These are phyloP conservation scores for Mycocentrospora acerina DNA, from an alignment of 2,329 filamentous ascomycete species.

Conservation along the genomic window DNA sequence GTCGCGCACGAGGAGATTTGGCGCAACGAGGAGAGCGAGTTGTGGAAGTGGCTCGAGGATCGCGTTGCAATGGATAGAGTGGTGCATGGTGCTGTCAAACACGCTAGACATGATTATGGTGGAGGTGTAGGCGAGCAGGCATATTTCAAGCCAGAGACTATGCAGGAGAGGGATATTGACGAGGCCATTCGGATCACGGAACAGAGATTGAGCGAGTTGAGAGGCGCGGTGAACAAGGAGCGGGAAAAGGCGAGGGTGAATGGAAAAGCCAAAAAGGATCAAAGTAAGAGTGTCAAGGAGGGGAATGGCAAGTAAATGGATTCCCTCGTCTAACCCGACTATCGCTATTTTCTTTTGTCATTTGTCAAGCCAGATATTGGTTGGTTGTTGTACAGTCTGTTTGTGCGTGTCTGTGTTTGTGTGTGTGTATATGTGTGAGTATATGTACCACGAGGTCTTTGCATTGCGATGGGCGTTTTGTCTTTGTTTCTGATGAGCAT, in stretches of 20 bases:
- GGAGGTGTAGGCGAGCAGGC: slow-evolving; percentile 42
- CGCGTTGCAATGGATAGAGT: slow-evolving; percentile 72
- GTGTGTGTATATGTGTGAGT: no score
- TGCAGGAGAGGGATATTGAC: slow-evolving; percentile 72
- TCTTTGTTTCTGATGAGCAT: no score
- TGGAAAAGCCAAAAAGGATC: no score
- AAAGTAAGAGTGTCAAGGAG: no score
- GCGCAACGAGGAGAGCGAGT: slow-evolving; percentile 79
- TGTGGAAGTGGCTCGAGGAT: slow-evolving; percentile 94
- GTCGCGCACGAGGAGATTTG: slow-evolving; percentile 93
- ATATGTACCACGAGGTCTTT: no score
- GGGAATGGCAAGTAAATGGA: no score
- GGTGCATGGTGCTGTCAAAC: slow-evolving; percentile 18
- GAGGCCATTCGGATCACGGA: slow-evolving; percentile 85
- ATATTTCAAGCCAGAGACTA: slow-evolving; percentile 55
- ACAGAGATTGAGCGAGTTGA: slow-evolving; percentile 76
- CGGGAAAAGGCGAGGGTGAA: background rate
- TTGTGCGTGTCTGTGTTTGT: no score
- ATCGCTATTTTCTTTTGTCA: no score
- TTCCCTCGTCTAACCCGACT: no score
- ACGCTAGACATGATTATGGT: slow-evolving; percentile 23
- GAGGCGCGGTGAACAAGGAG: slow-evolving; percentile 59
- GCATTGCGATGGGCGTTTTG: no score
- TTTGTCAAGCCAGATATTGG: no score
- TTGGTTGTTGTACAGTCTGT: no score